Percentiles rank a stretch among this genome's conserved stretches.
Conservation (phyloP, 176 grass and related monocot genomes). For the Aegilops umbellulata region DNA sequence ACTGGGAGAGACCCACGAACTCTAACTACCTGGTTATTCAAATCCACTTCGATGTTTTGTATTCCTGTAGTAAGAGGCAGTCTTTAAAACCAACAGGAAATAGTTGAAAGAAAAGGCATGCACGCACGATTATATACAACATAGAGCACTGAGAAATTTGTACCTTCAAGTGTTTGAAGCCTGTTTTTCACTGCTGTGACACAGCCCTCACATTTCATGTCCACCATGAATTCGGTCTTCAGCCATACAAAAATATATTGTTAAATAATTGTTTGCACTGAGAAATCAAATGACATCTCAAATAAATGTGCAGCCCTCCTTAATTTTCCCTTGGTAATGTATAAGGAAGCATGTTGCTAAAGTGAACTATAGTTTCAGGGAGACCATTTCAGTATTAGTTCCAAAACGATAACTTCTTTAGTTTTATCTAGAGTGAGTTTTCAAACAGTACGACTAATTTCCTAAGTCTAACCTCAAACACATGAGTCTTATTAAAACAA, state of each 20-base stretch:
- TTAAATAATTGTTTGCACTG: not conserved
- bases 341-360: conserved; percentile 2
- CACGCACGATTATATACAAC: not conserved
- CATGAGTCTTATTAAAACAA: not conserved
- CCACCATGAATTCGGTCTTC: conserved; percentile 98
- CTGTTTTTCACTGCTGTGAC: conserved; percentile 69
- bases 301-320: not conserved
- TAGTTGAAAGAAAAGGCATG: conserved; percentile 6
- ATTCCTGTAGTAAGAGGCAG: conserved; percentile 52
- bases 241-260: conserved; percentile 30
- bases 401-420: not conserved
- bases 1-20: conserved; percentile 77
- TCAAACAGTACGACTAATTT: not conserved
- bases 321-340: not conserved
- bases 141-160: not conserved
- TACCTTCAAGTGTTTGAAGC: conserved; percentile 80
- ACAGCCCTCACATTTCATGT: conserved; percentile 96
- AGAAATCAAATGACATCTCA: not conserved
- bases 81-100: conserved; percentile 8
- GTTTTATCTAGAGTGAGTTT: not conserved
- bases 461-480: not conserved
- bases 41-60: conserved; percentile 81
- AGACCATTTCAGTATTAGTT: not conserved
- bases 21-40: conserved; percentile 85
- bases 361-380: not conserved